Base-by-base conservation (phyloP, 345 rosid genomes). In the Camelina neglecta region DNA sequence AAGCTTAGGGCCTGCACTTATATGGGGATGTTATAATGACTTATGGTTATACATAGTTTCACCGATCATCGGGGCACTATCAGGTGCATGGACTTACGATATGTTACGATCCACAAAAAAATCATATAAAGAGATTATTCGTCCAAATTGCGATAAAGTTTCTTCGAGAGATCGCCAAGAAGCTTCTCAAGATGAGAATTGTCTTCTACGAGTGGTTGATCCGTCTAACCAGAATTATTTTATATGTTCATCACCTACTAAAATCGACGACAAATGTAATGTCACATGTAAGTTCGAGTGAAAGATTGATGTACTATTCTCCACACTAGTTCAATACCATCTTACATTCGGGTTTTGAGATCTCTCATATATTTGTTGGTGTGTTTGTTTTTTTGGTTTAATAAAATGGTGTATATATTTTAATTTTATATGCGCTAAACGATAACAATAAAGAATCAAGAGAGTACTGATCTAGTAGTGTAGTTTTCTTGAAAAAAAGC, bases 1-100 rank as follows among this genome's bases (percentile, higher is more conserved):
- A 74, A 86, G 85, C 48, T 63, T 86, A 68, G 90, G 86, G 1
- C 90, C 90, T 7, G 90, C 90, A 56, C 74, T 83, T 2, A 80
- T 81, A 21, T 84, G 82, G 44, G 65, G 78, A 31, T 48, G 81
- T 45, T 86, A 75, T 54, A 71, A 75, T 3, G 73, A 84, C 3
- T 7, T 86, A 56, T 86, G 88, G 90, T 66, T 84, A 54, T 86
- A 85, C 67, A 64, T 86, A 8, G 64, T 79, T 35, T 57, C 90
- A 4, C 85, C 88, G 4, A 64, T 62, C 26, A 18, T 82, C 4
- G 90, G 90, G 7, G 88, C 86, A 35, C 71, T 82, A 38, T 55
- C 74, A 2, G 90, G 88, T 38, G 90, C 88, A 2, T 85, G 81
- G 86, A 80, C 82, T 6, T 86, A 86, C 62, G 76, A 80, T 65